Evolutionary conservation across 768 basidiomycete genomes (phyloP).

Genomic region (Ramaria rubella): DNA sequence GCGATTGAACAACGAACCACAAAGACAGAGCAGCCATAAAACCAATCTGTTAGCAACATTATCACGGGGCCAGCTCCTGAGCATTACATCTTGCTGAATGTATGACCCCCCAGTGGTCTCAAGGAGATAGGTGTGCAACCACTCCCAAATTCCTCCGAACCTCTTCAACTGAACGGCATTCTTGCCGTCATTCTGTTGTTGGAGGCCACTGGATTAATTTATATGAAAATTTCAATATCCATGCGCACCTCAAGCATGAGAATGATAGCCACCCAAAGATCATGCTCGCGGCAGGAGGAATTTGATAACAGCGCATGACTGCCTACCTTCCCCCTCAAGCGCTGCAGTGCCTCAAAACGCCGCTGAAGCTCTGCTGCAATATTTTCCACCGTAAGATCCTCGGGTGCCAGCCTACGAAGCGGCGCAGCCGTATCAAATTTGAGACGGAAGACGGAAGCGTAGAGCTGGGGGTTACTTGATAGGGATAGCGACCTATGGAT

Average conservation of each 20-base stretch:
- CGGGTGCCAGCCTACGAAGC: slow-evolving; percentile 42
- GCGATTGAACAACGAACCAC: background rate
- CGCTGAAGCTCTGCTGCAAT: slow-evolving; percentile 58
- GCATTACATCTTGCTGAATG: slow-evolving; percentile 24
- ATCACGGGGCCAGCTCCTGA: slow-evolving; percentile 51
- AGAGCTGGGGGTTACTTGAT: slow-evolving; percentile 56
- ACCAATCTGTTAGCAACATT: slow-evolving; percentile 49
- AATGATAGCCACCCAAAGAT: slow-evolving; percentile 60
- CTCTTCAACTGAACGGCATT: slow-evolving; percentile 66
- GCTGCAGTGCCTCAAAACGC: slow-evolving; percentile 52
- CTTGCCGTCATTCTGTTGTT: slow-evolving; percentile 50
- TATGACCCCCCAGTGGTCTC: slow-evolving; percentile 49
- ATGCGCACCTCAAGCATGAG: slow-evolving; percentile 58
- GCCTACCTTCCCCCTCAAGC: slow-evolving; percentile 43
- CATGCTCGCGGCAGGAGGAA: slow-evolving; percentile 20
- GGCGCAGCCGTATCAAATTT: slow-evolving; percentile 61
- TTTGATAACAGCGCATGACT: slow-evolving; percentile 28
- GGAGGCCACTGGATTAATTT: background rate
- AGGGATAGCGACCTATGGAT: slow-evolving; percentile 47
- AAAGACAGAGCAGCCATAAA: slow-evolving; percentile 77
- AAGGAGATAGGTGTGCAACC: slow-evolving; percentile 67
- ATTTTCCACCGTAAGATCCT: slow-evolving; percentile 32
- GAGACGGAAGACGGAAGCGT: slow-evolving; percentile 57
- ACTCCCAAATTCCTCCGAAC: slow-evolving; percentile 54
- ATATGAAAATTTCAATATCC: background rate